Evolutionary conservation across 2,329 filamentous ascomycete genomes (phyloP).

Genomic region (Phialophora verrucosa): DNA sequence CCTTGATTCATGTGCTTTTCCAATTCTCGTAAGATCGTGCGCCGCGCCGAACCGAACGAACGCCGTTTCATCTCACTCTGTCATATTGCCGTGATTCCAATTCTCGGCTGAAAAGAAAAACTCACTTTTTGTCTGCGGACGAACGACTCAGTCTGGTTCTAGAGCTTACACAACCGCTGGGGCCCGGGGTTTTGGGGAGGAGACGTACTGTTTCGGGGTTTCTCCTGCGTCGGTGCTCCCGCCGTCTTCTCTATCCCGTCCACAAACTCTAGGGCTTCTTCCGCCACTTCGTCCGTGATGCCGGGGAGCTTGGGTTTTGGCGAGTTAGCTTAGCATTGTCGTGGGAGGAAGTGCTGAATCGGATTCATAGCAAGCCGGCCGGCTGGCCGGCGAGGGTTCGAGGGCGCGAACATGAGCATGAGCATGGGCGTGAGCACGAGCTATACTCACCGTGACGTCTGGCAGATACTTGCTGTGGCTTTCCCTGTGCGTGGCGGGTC

Average conservation of each 20-base stretch:
- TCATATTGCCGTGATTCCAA: too few species aligned
- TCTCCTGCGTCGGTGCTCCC: neutral
- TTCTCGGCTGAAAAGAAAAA: neutral
- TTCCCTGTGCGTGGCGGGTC: constrained; percentile 29
- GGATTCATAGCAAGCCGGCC: too few species aligned
- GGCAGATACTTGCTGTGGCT: constrained; percentile 35
- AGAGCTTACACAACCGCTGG: neutral
- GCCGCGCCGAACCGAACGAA: too few species aligned
- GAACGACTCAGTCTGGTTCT: neutral
- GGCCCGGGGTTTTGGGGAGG: neutral
- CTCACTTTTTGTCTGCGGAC: neutral
- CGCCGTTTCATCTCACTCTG: too few species aligned
- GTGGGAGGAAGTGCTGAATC: neutral
- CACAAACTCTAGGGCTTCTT: constrained; percentile 34
- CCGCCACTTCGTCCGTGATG: constrained; percentile 33
- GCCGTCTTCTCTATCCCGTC: constrained; percentile 24
- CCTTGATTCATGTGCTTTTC: too few species aligned
- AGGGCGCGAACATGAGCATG: neutral
- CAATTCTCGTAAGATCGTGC: too few species aligned
- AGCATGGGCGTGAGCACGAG: neutral
- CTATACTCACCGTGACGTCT: constrained; percentile 24
- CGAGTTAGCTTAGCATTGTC: neutral
- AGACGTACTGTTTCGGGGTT: neutral
- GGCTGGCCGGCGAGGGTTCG: too few species aligned
- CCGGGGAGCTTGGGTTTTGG: constrained; percentile 15